phyloP scores from a whole-genome alignment of 192 early-diverging fungal genomes.

The Coemansia sp. region DNA sequence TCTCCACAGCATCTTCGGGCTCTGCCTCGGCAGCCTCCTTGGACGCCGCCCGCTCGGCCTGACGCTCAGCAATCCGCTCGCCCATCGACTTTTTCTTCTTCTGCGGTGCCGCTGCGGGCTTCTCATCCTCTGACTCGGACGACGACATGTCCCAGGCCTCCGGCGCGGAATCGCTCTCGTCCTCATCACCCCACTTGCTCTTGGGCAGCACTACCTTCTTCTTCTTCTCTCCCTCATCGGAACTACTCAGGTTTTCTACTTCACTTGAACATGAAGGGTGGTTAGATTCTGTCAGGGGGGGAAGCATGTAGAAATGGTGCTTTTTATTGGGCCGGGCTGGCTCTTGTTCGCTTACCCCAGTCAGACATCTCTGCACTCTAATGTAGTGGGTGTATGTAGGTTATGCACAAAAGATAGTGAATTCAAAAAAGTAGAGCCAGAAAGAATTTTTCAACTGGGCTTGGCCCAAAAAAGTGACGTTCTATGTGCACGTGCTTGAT shows the following conservation, averaged over 20 bases:
- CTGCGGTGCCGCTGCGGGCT: slow-evolving; percentile 20
- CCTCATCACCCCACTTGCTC: slow-evolving; percentile 57
- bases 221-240: slow-evolving; percentile 1
- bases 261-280: background rate
- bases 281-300: too few species aligned
- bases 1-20: slow-evolving; percentile 27
- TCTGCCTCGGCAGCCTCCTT: slow-evolving; percentile 46
- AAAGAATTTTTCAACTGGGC: too few species aligned
- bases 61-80: slow-evolving; percentile 59
- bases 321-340: background rate
- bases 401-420: background rate
- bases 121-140: slow-evolving; percentile 46
- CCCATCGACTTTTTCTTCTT: slow-evolving; percentile 51
- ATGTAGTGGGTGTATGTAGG: too few species aligned
- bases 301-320: background rate
- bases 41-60: slow-evolving; percentile 37
- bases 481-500: too few species aligned
- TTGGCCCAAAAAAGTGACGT: too few species aligned
- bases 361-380: slow-evolving; percentile 35
- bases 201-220: slow-evolving; percentile 2
- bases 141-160: slow-evolving; percentile 61
- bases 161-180: slow-evolving; percentile 58
- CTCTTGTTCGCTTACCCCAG: slow-evolving; percentile 44
- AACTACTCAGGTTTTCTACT: background rate
- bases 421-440: background rate